Percentiles rank a stretch among this genome's conserved stretches.
phyloP scores from a whole-genome alignment of 1,139 yeast species.

The Yamadazyma sp. region DNA sequence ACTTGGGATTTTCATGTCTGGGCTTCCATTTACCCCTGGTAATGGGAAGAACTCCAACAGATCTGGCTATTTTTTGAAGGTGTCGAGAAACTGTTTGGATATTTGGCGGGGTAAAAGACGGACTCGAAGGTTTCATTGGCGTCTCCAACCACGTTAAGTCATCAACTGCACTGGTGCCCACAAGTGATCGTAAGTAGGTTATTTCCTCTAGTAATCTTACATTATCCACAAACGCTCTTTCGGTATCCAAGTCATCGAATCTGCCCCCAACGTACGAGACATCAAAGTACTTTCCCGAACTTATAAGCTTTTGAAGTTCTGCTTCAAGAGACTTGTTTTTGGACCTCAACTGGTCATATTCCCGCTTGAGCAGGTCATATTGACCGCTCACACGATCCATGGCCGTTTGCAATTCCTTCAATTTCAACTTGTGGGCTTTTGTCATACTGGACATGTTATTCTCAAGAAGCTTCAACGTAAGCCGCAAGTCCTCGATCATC shows the following conservation, averaged over 20 bases:
- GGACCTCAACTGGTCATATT: conserved; percentile 8
- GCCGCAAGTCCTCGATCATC: conserved; percentile 33
- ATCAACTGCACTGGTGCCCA: conserved; percentile 3
- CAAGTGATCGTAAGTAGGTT: conserved; percentile 29
- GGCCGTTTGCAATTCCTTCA: conserved; percentile 19
- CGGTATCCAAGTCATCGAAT: conserved; percentile 19
- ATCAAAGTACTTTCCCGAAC: conserved; percentile 15
- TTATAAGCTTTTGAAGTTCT: conserved; percentile 11
- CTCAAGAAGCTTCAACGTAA: conserved; percentile 43
- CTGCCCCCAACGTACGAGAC: conserved; percentile 17
- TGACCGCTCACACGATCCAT: conserved; percentile 20
- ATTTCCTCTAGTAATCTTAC: conserved; percentile 39
- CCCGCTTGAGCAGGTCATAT: conserved; percentile 5
- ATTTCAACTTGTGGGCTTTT: conserved; percentile 21
- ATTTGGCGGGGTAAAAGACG: conserved; percentile 3
- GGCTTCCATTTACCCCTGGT: conserved; percentile 21
- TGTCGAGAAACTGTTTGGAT: conserved; percentile 13
- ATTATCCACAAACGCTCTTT: conserved; percentile 31
- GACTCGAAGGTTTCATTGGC: conserved; percentile 6
- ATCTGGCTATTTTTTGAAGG: conserved; percentile 18
- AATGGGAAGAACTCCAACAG: conserved; percentile 10
- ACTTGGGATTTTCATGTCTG: conserved; percentile 19
- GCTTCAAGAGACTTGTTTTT: conserved; percentile 9
- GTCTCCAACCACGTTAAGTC: conserved; percentile 22
- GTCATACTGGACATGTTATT: conserved; percentile 37